Conservation (phyloP, 1,284 basidiomycete species). For the Ceratobasidium papillatum region DNA sequence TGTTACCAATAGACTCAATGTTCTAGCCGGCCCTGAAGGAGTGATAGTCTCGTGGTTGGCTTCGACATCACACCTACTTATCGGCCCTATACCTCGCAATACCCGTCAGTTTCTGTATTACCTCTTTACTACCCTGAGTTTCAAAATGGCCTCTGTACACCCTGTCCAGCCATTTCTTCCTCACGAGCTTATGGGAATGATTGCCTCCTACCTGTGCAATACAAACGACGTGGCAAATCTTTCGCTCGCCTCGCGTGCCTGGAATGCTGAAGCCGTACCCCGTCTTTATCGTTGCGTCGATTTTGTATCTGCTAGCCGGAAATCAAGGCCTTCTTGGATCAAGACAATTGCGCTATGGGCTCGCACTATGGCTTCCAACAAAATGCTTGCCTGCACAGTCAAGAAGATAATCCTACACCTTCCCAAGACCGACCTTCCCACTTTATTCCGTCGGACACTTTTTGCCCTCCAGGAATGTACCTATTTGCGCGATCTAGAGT, state of each 20-base stretch:
- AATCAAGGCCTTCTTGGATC: background rate
- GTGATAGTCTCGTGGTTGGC: too few species aligned
- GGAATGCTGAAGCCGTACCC: background rate
- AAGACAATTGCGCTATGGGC: background rate
- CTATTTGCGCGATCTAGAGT: conserved; percentile 14
- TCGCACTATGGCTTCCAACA: background rate
- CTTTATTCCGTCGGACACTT: conserved; percentile 14
- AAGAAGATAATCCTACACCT: conserved; percentile 13
- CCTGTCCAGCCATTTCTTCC: conserved; percentile 4
- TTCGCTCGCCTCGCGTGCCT: conserved; percentile 2
- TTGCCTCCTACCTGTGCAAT: background rate
- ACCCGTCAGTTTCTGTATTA: too few species aligned
- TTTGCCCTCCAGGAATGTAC: background rate
- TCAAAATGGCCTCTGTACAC: too few species aligned
- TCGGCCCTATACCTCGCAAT: too few species aligned
- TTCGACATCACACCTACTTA: too few species aligned
- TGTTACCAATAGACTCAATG: too few species aligned
- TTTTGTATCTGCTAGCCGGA: background rate
- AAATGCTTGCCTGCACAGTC: background rate
- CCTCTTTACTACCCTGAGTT: too few species aligned
- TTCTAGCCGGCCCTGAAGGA: too few species aligned
- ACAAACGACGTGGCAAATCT: background rate
- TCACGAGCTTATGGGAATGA: background rate
- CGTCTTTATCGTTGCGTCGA: background rate
- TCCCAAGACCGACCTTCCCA: conserved; percentile 9